Evolutionary conservation across 306 rosid species (phyloP), one percentile per base, ranked within the genome.

Genomic region (Trichosanthes truncata): DNA sequence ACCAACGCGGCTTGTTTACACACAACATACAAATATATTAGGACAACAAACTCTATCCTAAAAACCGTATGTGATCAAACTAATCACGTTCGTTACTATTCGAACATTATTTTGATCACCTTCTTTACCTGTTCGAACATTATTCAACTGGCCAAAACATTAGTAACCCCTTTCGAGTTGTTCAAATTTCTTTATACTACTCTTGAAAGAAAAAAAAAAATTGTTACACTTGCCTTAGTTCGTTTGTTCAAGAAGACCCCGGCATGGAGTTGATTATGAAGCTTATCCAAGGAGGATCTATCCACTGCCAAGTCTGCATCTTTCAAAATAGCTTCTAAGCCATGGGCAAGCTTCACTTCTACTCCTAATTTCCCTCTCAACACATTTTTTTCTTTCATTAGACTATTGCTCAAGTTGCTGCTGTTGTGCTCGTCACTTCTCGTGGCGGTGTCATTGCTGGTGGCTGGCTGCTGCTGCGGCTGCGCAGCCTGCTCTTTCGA

Each of bases 171-270:
- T 36, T 5, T 36, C 40, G 6, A 36, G 5, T 4, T 4, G 6
- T 36, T 36, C 56, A 4, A 17, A 51, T 51, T 17, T 17, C 21
- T 15, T 51, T 51, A 52, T 52, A 18, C 5, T 23, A 59, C 35
- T 4, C 35, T 25, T 59, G 4, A 5, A 59, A 59, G 65, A 9
- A 29, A 49, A 49, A 46, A 49, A 15, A 13, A 49, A 49, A 26
- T 9, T 9, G 5, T 53, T 5, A 60, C 1, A 65, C 67, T 80
- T 84, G 46, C 87, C 89, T 82, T 78, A 36, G 52, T 82, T 65
- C 74, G 79, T 67, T 84, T 83, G 86, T 67, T 77, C 40, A 84
- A 82, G 67, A 66, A 21, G 35, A 82, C 63, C 36, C 87, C 89
- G n/a, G n/a, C n/a, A n/a, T n/a, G n/a, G n/a, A n/a, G n/a, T n/a